A percentile compares a stretch with the other conserved stretches of the same genome.
phyloP scores from a whole-genome alignment of 2,329 filamentous ascomycete genomes.

The Tolypocladium endophyticum region DNA sequence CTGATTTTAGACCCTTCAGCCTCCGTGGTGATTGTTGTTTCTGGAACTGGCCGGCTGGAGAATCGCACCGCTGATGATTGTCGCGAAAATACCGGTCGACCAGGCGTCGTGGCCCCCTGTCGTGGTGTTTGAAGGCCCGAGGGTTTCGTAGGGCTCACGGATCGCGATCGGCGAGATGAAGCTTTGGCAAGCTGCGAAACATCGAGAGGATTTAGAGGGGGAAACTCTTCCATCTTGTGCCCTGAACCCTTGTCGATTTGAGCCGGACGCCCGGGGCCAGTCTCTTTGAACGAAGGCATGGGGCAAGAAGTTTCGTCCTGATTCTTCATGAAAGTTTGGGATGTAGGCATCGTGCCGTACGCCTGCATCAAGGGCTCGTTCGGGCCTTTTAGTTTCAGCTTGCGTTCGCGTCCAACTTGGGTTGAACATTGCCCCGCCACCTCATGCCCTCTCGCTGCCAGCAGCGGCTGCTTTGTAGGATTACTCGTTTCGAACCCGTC shows the following conservation, averaged over 20 bases:
- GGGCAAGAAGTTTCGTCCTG: conserved; percentile 3
- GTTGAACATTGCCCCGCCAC: conserved; percentile 7
- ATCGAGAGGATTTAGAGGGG: conserved; percentile 9
- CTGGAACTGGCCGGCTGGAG: conserved; percentile 62
- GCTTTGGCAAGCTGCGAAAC: conserved; percentile 2
- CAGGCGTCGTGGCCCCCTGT: conserved; percentile 13
- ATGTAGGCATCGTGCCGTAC: conserved; percentile 22
- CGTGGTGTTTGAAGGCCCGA: conserved; percentile 8
- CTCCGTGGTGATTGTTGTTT: conserved; percentile 54
- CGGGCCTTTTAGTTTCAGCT: conserved; percentile 3
- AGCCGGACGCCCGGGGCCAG: background rate
- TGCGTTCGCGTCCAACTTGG: conserved; percentile 7
- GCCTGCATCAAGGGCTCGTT: conserved; percentile 7
- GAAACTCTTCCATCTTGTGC: conserved; percentile 10
- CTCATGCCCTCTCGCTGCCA: conserved; percentile 1
- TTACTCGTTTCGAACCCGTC: conserved; percentile 11
- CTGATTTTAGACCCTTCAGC: conserved; percentile 55
- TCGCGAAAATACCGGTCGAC: conserved; percentile 37
- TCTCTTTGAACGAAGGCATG: conserved; percentile 4
- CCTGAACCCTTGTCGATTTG: background rate
- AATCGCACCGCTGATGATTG: conserved; percentile 51
- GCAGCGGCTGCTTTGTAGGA: conserved; percentile 10
- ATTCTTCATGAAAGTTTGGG: conserved; percentile 6
- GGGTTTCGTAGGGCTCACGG: conserved; percentile 13
- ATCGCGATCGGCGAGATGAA: conserved; percentile 10